phyloP scores from a whole-genome alignment of 1,284 basidiomycete genomes.

The Prillingera fragicola region DNA sequence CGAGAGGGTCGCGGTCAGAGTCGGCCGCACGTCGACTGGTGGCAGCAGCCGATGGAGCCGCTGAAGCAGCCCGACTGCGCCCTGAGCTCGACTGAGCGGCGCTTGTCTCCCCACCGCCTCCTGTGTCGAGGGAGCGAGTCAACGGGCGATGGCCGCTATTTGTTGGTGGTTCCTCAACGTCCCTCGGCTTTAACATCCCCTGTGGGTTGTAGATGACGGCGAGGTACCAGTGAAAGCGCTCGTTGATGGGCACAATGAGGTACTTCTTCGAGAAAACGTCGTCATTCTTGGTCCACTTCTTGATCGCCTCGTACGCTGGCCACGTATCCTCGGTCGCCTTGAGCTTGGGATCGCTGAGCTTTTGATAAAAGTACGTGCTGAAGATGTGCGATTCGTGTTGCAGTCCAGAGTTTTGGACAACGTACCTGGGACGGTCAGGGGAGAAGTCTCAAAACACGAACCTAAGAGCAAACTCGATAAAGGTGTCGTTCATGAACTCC shows the following conservation, averaged over 20 bases:
- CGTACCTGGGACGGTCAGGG: not conserved
- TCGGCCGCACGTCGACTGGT: constrained; percentile 22
- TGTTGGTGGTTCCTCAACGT: no score
- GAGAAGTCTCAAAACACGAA: constrained; percentile 38
- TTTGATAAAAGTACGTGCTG: constrained; percentile 96
- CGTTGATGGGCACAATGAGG: constrained; percentile 93
- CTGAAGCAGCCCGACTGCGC: no score
- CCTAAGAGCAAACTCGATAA: constrained; percentile 94
- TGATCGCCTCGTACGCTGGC: constrained; percentile 73
- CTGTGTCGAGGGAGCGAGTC: no score
- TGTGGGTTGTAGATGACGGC: constrained; percentile 86
- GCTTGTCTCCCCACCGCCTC: no score
- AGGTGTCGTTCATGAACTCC: constrained; percentile 89
- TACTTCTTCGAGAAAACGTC: constrained; percentile 88
- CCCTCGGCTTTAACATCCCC: constrained; percentile 40
- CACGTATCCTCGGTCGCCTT: constrained; percentile 19
- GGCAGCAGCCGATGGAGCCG: constrained; percentile 36
- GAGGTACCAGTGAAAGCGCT: constrained; percentile 96
- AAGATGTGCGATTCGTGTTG: constrained; percentile 87
- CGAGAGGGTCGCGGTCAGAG: constrained; percentile 18
- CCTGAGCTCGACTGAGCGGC: no score
- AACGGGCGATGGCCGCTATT: no score
- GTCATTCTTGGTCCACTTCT: constrained; percentile 82
- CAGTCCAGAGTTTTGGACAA: constrained; percentile 56
- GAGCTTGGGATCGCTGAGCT: constrained; percentile 52